Evolutionary conservation across 164 flowering plant species (phyloP), one percentile per base, ranked within the genome.

Genomic region (Nelumbo lutea): DNA sequence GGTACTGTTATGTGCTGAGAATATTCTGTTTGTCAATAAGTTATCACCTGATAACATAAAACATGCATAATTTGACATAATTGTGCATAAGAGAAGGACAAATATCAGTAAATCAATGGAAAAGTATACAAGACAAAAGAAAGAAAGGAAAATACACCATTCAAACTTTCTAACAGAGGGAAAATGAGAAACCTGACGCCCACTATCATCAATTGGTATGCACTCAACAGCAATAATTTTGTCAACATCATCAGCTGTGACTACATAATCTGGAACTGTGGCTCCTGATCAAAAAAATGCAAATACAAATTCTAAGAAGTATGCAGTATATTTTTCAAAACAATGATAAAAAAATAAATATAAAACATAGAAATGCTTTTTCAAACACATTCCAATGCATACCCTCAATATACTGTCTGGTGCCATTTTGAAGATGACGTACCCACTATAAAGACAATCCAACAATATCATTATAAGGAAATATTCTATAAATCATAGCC

Each of bases 211-310:
- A 94, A 95, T 90, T 56, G 99, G 99, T 67, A 89, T 83, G 73
- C 99, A 95, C 76, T 89, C 97, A 62, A 95, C 99, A 74, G 97
- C 96, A 78, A 95, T 83, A 76, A 88, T 69, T 74, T 86, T 92
- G 75, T 88, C 95, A 57, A 92, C 97, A 84, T 95, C 99, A 83
- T 94, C 98, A 75, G 93, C 98, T 41, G 97, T 90, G 61, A 95
- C 92, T 55, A 87, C 81, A 84, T 95, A 95, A 73, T 95, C 97
- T 62, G 99, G 99, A 81, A 90, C 84, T 55, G 98, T 95, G 60
- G 97, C 98, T 61, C 97, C 99, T 95, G 85, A 65, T 79, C 72
- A 39, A 63, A 67, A 46, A 65, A 14, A 68, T 61, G 10, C n/a
- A n/a, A n/a, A n/a, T n/a, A n/a, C 63, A 45, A n/a, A 65, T 53